Base-by-base conservation (phyloP, 257 asterid species). In the Anisodus tanguticus region DNA sequence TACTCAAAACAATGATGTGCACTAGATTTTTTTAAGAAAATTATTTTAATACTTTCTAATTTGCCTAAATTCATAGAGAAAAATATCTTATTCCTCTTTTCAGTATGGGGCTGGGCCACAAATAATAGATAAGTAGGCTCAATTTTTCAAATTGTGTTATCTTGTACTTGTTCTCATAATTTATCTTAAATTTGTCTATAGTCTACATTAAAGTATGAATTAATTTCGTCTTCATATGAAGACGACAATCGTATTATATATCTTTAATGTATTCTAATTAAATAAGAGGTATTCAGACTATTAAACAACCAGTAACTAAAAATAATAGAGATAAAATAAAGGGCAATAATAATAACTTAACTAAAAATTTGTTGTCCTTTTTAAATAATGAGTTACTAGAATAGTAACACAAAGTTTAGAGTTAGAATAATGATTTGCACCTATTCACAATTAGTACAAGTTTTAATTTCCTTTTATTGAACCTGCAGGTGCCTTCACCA, bases 1-100 rank as follows among this genome's bases (percentile, higher is more conserved):
- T 86, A 54, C 84, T 64, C 58, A 57, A 37, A 76, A 85, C 78
- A 59, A 85, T 70, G 71, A 81, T 58, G 3, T 71, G 72, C 83
- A 76, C 86, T 43, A 70, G 63, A 9, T 8, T 74, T 51, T 72
- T 71, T 53, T 10, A 9, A 53, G 10, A 0, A 43, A n/a, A 10
- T 6, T 19, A 11, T 49, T 51, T 76, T 53, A 15, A 43, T 77
- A 76, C 49, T 77, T 9, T 77, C 13, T 77, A 77, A 31, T 53
- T 77, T 77, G 16, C 82, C 45, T 77, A 77, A 77, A 53, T 11
- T 77, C 26, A 77, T 77, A 26, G 62, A 74, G 47, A 74, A 74
- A 22, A 49, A 76, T 22, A 76, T 51, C 26, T 31, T 51, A 26
- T 13, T 17, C 13, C 19, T 58, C 26, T 22, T 76, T 70, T 76